These are phyloP conservation scores for Fragaria nilgerrensis DNA, from an alignment of 306 rosid species.

Conservation along the genomic window DNA sequence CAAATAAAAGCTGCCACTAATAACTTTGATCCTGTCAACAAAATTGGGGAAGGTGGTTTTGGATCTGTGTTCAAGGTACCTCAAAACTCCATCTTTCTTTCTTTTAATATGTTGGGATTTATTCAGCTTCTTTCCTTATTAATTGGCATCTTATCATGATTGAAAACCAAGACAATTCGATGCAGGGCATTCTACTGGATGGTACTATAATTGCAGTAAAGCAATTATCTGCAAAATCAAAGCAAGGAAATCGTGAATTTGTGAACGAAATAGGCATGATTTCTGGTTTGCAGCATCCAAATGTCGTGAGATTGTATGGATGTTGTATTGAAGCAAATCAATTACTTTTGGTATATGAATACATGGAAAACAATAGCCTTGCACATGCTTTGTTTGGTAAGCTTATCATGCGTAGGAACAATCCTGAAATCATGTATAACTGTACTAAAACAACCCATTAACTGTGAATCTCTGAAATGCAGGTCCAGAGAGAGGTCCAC, in stretches of 20 bases:
- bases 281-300: slow-evolving; percentile 53
- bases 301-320: slow-evolving; percentile 58
- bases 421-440: background rate
- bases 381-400: slow-evolving; percentile 49
- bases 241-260: slow-evolving; percentile 55
- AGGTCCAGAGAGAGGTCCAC: slow-evolving; percentile 14
- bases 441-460: background rate
- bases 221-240: slow-evolving; percentile 50
- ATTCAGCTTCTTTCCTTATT: background rate
- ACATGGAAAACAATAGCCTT: slow-evolving; percentile 55
- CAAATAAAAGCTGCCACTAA: slow-evolving; percentile 46
- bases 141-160: background rate
- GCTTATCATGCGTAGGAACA: slow-evolving; percentile 10
- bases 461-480: background rate
- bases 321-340: slow-evolving; percentile 49
- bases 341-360: slow-evolving; percentile 52
- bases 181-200: slow-evolving; percentile 48
- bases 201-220: slow-evolving; percentile 55
- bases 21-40: slow-evolving; percentile 47
- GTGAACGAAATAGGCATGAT: slow-evolving; percentile 53
- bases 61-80: slow-evolving; percentile 70
- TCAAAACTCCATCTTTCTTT: background rate
- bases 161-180: background rate
- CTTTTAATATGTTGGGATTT: background rate
- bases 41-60: slow-evolving; percentile 82